These are phyloP conservation scores for Penicillium freii DNA, from an alignment of 2,329 filamentous ascomycete species.

Conservation along the genomic window DNA sequence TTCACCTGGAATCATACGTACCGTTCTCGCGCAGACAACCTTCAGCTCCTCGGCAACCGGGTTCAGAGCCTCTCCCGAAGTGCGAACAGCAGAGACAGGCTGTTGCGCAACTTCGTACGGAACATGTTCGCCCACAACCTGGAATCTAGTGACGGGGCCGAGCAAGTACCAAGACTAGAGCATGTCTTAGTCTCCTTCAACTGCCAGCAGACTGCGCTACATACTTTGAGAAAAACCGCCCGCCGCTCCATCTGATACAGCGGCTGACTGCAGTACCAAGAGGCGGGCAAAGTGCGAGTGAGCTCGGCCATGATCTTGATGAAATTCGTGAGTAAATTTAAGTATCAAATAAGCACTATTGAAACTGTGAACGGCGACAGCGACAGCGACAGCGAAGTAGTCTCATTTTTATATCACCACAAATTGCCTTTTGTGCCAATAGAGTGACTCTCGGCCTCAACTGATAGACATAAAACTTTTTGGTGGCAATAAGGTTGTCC, in stretches of 20 bases:
- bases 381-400: background rate
- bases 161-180: slow-evolving; percentile 53
- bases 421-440: no score
- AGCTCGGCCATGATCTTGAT: slow-evolving; percentile 33
- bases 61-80: slow-evolving; percentile 29
- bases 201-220: background rate
- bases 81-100: slow-evolving; percentile 40
- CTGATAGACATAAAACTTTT: background rate
- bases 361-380: background rate
- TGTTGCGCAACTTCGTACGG: slow-evolving; percentile 53
- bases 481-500: background rate
- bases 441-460: no score
- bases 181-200: slow-evolving; percentile 5
- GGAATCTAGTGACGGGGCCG: slow-evolving; percentile 53
- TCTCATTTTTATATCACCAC: slow-evolving; percentile 8
- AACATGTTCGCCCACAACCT: slow-evolving; percentile 41
- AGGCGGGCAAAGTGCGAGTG: slow-evolving; percentile 50
- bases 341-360: background rate
- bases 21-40: slow-evolving; percentile 39
- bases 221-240: slow-evolving; percentile 51
- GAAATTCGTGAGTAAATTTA: background rate
- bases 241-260: slow-evolving; percentile 52
- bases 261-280: slow-evolving; percentile 51
- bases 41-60: slow-evolving; percentile 38
- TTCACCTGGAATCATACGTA: slow-evolving; percentile 13